Evolutionary conservation across 2,329 filamentous ascomycete species (phyloP).

Genomic region (Aspergillus sojae): DNA sequence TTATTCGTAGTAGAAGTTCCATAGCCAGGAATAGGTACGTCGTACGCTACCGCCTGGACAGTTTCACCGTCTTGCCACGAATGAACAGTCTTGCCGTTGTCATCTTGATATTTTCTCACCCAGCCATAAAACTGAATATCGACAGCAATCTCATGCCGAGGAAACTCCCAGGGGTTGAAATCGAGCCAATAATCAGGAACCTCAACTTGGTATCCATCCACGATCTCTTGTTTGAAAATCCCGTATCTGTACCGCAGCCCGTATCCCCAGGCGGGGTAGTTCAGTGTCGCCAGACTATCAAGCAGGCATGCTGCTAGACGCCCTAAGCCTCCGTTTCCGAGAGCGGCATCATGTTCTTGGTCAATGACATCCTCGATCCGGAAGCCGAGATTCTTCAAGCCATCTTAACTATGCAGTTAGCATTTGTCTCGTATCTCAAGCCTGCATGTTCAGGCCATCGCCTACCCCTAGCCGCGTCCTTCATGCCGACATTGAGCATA

Average conservation of each 20-base stretch:
- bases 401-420: constrained; percentile 58
- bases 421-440: constrained; percentile 9
- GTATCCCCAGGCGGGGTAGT: constrained; percentile 97
- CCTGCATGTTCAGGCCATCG: not conserved
- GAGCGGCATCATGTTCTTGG: constrained; percentile 93
- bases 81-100: constrained; percentile 72
- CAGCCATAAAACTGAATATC: constrained; percentile 96
- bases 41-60: constrained; percentile 89
- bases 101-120: constrained; percentile 73
- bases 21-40: constrained; percentile 90
- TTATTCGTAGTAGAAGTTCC: constrained; percentile 93
- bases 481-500: constrained; percentile 92
- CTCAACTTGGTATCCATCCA: constrained; percentile 96
- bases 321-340: constrained; percentile 94
- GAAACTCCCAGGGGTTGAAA: constrained; percentile 99
- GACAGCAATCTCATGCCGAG: constrained; percentile 90
- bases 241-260: constrained; percentile 92
- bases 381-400: constrained; percentile 87
- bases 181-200: constrained; percentile 99
- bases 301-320: constrained; percentile 95
- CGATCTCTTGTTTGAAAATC: constrained; percentile 99
- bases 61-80: constrained; percentile 93
- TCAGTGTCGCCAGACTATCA: constrained; percentile 90
- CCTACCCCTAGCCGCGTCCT: constrained; percentile 78
- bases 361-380: constrained; percentile 92